A percentile compares a stretch with the other conserved stretches of the same genome.
Evolutionary conservation across 352 stramenopile species (phyloP).

Genomic region (Globisporangium cystogenes): DNA sequence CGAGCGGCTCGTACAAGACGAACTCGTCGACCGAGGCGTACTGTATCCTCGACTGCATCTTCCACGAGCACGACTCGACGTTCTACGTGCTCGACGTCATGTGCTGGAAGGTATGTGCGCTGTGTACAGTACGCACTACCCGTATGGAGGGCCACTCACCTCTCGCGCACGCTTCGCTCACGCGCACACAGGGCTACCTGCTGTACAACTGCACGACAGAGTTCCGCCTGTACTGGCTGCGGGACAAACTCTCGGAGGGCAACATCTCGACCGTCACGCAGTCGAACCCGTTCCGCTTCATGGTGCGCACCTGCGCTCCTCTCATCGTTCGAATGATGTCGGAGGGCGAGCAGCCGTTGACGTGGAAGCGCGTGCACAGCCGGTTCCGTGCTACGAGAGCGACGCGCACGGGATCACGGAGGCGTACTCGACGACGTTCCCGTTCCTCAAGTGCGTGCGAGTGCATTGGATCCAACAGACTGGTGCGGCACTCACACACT

Average conservation of each 20-base stretch:
- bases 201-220: constrained; percentile 92
- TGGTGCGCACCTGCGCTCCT: constrained; percentile 29
- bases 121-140: too few relatives aligned
- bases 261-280: constrained; percentile 31
- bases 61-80: constrained; percentile 80
- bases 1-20: constrained; percentile 78
- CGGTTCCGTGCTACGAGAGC: constrained; percentile 84
- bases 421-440: constrained; percentile 75
- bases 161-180: too few relatives aligned
- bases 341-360: background rate
- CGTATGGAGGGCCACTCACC: too few relatives aligned
- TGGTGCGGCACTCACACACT: background rate
- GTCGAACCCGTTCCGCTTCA: constrained; percentile 71
- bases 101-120: constrained; percentile 88
- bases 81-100: constrained; percentile 93
- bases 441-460: constrained; percentile 75
- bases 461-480: too few relatives aligned
- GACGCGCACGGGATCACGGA: constrained; percentile 62
- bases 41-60: constrained; percentile 91
- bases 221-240: constrained; percentile 90
- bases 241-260: constrained; percentile 86
- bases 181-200: constrained; percentile 51
- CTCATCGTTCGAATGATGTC: background rate
- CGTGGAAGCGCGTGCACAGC: constrained; percentile 21
- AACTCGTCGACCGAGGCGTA: constrained; percentile 64